phyloP scores from a whole-genome alignment of 116 monocot species.

The Thalassia testudinum region DNA sequence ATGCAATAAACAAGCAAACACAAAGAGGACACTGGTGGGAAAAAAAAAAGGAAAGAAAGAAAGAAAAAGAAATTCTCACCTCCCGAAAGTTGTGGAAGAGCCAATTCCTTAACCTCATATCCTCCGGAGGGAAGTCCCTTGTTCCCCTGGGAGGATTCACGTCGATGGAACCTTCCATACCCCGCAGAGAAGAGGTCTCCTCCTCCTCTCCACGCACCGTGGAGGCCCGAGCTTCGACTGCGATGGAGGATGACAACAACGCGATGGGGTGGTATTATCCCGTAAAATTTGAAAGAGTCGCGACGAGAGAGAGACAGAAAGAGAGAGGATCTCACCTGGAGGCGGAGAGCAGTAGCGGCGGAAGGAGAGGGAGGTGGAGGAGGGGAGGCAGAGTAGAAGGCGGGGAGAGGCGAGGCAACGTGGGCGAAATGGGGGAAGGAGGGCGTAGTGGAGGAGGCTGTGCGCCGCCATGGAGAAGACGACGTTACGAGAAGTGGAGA shows the following conservation, averaged over 20 bases:
- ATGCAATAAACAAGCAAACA: too few relatives aligned
- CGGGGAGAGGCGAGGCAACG: background rate
- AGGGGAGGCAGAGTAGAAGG: conserved; percentile 2
- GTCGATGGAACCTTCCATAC: conserved; percentile 18
- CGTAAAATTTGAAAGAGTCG: background rate
- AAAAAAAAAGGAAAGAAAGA: conserved; percentile 12
- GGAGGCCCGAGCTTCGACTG: conserved; percentile 10
- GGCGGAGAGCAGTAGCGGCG: conserved; percentile 17
- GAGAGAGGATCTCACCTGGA: conserved; percentile 8
- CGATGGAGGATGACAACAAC: background rate
- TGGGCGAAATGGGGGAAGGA: conserved; percentile 3
- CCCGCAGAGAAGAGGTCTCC: background rate
- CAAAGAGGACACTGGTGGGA: too few relatives aligned
- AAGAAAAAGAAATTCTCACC: conserved; percentile 35
- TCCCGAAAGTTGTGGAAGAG: conserved; percentile 84
- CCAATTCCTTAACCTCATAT: conserved; percentile 87
- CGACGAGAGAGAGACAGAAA: background rate
- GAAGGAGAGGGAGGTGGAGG: conserved; percentile 7
- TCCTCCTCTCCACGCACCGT: conserved; percentile 7
- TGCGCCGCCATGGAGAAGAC: conserved; percentile 1
- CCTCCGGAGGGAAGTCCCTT: conserved; percentile 87
- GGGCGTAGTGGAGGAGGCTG: conserved; percentile 5
- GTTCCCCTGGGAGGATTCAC: conserved; percentile 93
- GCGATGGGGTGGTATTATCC: background rate
- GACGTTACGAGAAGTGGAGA: too few relatives aligned